Evolutionary conservation across 768 basidiomycete genomes (phyloP).

Genomic region (Boletus rex-veris): DNA sequence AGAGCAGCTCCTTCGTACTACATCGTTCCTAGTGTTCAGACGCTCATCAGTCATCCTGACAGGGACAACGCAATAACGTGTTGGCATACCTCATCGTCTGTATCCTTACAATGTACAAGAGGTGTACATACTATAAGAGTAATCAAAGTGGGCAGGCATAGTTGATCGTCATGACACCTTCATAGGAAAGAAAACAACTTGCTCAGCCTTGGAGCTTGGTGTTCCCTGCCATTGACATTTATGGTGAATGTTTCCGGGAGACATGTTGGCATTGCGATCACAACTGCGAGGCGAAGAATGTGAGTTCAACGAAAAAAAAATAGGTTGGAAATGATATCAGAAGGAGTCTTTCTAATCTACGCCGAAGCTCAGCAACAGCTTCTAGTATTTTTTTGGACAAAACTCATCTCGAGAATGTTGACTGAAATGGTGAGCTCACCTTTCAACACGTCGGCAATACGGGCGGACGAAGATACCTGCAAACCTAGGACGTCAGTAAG

Average conservation of each 20-base stretch:
- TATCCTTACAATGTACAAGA: not conserved
- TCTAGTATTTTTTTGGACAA: constrained; percentile 62
- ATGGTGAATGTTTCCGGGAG: too few relatives aligned
- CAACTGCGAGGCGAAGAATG: not conserved
- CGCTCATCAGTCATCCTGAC: not conserved
- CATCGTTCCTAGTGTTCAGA: not conserved
- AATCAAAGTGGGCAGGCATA: not conserved
- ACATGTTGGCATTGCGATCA: too few relatives aligned
- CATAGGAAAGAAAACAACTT: not conserved
- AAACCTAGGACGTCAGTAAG: not conserved
- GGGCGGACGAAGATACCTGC: not conserved
- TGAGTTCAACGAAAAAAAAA: not conserved
- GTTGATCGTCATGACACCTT: not conserved
- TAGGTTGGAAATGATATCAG: constrained; percentile 30
- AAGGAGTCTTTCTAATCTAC: constrained; percentile 45
- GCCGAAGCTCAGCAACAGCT: constrained; percentile 83
- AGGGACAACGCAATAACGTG: not conserved
- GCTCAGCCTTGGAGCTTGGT: not conserved
- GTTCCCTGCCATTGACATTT: not conserved
- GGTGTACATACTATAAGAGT: constrained; percentile 7
- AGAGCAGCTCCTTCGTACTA: not conserved
- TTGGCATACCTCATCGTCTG: not conserved
- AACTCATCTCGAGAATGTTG: constrained; percentile 20
- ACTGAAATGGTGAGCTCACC: constrained; percentile 4
- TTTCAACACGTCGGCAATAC: not conserved